Evolutionary conservation across 495 filamentous ascomycete genomes (phyloP), one percentile per base, ranked within the genome.

Genomic region (Glarea lozoyensis): DNA sequence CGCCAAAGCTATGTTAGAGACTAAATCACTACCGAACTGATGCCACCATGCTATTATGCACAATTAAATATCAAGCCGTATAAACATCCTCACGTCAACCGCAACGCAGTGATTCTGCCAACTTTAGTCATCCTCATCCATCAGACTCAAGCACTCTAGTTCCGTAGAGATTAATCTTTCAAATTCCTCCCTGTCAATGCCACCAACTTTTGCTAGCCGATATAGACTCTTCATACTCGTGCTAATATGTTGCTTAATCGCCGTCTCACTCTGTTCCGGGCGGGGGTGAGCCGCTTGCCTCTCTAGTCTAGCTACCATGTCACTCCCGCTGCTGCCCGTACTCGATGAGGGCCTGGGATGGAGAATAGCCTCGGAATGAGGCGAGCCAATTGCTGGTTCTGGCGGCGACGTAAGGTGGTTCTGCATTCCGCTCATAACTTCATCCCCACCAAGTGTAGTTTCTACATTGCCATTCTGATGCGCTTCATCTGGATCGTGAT

Each of bases 181-280:
- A 63, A 98, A 96, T 49, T 95, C 89, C 19, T 73, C 72, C 37
- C 85, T 69, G 36, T 85, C 79, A 48, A 98, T 88, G 2, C 92
- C 92, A 15, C 78, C 78, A 12, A 77, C 73, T 53, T 79, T 76
- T 32, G 88, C 86, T 23, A 98, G 65, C 27, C 87, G 68, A 56
- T 82, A 95, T 48, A 98, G 60, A 60, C 85, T 92, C 69, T 94
- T 89, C 46, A 98, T 78, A 55, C 81, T 89, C 5, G 84, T 78
- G 32, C 82, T 76, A 19, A 98, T 81, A 61, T 96, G 92, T 60
- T 94, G 86, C 60, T 86, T 86, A 16, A 96, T 78, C 2, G 81
- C 88, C 11, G 84, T 68, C 56, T 94, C 88, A 41, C 70, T 81
- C 38, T 78, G 73, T 45, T 78, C 76, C 36, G 61, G 75, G 38